These are phyloP conservation scores for Fusarium continuum DNA, from an alignment of 2,329 filamentous ascomycete species.

Conservation along the genomic window DNA sequence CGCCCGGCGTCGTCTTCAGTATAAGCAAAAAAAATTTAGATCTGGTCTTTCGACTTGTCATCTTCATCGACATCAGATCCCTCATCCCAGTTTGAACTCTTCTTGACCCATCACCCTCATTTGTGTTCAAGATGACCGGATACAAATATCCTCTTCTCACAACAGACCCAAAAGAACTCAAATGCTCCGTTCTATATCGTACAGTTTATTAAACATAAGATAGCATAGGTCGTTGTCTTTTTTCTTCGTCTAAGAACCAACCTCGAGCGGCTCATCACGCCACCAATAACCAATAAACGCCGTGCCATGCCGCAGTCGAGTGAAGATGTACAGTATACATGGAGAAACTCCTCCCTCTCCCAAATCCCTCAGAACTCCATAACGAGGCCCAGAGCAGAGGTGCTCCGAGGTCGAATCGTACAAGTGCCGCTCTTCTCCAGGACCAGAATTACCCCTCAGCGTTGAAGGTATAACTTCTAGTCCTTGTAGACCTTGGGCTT, in stretches of 20 bases:
- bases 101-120: too few species aligned
- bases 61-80: too few species aligned
- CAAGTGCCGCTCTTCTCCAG: constrained; percentile 18
- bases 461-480: constrained; percentile 49
- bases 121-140: too few species aligned
- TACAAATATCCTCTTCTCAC: neutral
- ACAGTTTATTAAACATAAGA: constrained; percentile 45
- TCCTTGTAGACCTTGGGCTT: constrained; percentile 97
- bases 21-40: too few species aligned
- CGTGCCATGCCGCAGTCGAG: constrained; percentile 63
- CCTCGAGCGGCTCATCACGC: constrained; percentile 44
- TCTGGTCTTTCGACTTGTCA: too few species aligned
- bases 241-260: constrained; percentile 46
- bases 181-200: constrained; percentile 36
- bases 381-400: constrained; percentile 1
- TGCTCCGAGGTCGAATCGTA: constrained; percentile 33
- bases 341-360: constrained; percentile 33
- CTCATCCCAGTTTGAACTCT: too few species aligned
- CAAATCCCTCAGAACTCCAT: constrained; percentile 31
- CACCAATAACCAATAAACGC: constrained; percentile 54
- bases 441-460: neutral
- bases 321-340: constrained; percentile 61
- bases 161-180: neutral
- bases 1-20: too few species aligned
- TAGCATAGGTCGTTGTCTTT: constrained; percentile 44